Evolutionary conservation across 148 eudicot genomes (phyloP).

Genomic region (Pharnaceum exiguum): DNA sequence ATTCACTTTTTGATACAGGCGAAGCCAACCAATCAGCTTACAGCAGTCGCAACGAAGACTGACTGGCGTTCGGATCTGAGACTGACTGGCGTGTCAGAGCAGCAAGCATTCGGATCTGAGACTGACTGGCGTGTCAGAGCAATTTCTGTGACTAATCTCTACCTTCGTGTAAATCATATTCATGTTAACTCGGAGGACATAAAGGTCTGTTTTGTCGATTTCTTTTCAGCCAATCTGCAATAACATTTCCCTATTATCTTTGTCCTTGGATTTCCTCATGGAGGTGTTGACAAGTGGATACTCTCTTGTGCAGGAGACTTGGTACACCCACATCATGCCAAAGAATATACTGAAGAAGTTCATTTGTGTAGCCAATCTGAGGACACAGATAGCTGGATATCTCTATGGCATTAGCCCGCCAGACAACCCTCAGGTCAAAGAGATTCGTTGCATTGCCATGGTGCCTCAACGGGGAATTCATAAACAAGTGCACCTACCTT

Average conservation of each 20-base stretch:
- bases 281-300: background rate
- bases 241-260: background rate
- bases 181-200: conserved; percentile 98
- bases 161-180: conserved; percentile 96
- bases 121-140: conserved; percentile 99
- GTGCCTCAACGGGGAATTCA: conserved; percentile 98
- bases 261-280: too few relatives aligned
- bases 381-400: conserved; percentile 96
- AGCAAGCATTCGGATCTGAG: conserved; percentile 81
- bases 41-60: conserved; percentile 95
- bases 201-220: conserved; percentile 46
- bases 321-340: conserved; percentile 98
- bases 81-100: conserved; percentile 94
- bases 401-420: conserved; percentile 97
- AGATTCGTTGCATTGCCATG: conserved; percentile 93
- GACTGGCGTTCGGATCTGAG: conserved; percentile 87
- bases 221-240: background rate
- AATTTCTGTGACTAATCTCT: conserved; percentile 95
- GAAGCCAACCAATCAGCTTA: conserved; percentile 76
- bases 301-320: conserved; percentile 64
- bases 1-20: conserved; percentile 31
- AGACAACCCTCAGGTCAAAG: conserved; percentile 98
- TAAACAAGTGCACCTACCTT: conserved; percentile 92
- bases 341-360: conserved; percentile 97
- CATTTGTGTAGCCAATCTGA: conserved; percentile 90